Evolutionary conservation across 768 basidiomycete genomes (phyloP).

Genomic region (Lentinus tigrinus): DNA sequence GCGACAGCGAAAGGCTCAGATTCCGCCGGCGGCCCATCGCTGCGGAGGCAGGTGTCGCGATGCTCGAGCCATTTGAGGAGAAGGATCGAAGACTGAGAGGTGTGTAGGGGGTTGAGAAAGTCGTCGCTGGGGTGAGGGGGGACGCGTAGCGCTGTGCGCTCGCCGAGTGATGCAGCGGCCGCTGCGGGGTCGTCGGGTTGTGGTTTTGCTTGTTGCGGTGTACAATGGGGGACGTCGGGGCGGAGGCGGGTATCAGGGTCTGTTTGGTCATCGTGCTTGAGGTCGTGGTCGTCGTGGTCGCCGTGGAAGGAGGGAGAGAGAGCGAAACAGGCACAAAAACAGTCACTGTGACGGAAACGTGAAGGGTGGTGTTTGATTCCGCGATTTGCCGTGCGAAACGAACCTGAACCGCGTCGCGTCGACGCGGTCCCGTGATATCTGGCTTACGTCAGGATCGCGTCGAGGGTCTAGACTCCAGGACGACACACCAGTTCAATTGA

Average conservation of each 20-base stretch:
- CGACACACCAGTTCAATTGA: too few species aligned
- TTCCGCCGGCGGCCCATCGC: slow-evolving; percentile 35
- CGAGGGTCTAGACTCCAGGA: background rate
- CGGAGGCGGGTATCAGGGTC: slow-evolving; percentile 37
- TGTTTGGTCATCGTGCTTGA: slow-evolving; percentile 26
- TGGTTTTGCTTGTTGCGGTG: slow-evolving; percentile 35
- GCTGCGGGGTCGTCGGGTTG: slow-evolving; percentile 65
- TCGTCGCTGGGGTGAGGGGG: slow-evolving; percentile 58
- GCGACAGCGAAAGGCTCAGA: slow-evolving; percentile 38
- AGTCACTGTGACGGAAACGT: slow-evolving; percentile 18
- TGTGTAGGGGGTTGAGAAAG: slow-evolving; percentile 57
- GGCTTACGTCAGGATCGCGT: slow-evolving; percentile 17
- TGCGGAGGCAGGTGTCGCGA: slow-evolving; percentile 61
- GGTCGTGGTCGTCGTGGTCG: slow-evolving; percentile 19
- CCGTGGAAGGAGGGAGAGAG: slow-evolving; percentile 11
- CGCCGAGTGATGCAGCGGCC: slow-evolving; percentile 34
- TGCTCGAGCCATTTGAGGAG: slow-evolving; percentile 46
- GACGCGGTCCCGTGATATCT: slow-evolving; percentile 12
- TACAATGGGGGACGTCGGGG: slow-evolving; percentile 43
- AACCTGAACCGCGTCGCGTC: slow-evolving; percentile 16
- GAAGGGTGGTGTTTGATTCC: slow-evolving; percentile 18
- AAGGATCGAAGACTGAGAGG: slow-evolving; percentile 68
- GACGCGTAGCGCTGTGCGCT: slow-evolving; percentile 46
- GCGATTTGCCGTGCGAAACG: slow-evolving; percentile 12
- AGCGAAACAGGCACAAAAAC: slow-evolving; percentile 8